Conservation (phyloP, 2,329 filamentous ascomycete species). For the Aureobasidium pullulans region DNA sequence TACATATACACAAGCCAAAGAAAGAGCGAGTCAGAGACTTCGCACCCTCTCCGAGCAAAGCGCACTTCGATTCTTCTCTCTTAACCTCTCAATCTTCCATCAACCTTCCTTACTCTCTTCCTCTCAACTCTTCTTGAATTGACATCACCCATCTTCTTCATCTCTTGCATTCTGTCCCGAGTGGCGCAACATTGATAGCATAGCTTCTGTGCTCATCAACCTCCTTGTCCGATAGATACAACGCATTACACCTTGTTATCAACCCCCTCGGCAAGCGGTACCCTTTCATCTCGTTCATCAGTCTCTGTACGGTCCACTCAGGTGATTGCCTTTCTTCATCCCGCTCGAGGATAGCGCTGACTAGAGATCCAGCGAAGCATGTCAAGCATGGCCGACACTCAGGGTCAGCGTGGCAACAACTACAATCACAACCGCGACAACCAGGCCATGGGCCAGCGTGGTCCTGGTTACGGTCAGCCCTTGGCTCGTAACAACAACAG, state of each 20-base stretch:
- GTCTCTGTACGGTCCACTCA: neutral
- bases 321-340: neutral
- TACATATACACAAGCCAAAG: slow-evolving; percentile 9
- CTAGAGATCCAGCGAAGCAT: slow-evolving; percentile 19
- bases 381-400: slow-evolving; percentile 27
- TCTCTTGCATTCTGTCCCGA: slow-evolving; percentile 29
- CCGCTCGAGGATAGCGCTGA: neutral
- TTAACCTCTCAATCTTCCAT: neutral
- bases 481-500: slow-evolving; percentile 25
- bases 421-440: neutral
- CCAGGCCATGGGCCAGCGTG: slow-evolving; percentile 22
- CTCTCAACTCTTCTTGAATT: slow-evolving; percentile 18
- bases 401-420: slow-evolving; percentile 24
- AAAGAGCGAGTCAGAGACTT: slow-evolving; percentile 3
- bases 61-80: neutral
- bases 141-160: slow-evolving; percentile 27
- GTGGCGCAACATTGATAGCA: slow-evolving; percentile 26
- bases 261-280: neutral
- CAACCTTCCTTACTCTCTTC: slow-evolving; percentile 10
- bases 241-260: slow-evolving; percentile 13
- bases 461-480: slow-evolving; percentile 22
- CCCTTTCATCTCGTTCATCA: neutral
- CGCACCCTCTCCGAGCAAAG: neutral
- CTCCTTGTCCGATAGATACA: slow-evolving; percentile 19
- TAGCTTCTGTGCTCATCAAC: slow-evolving; percentile 29